A percentile compares a stretch with the other conserved stretches of the same genome.
phyloP scores from a whole-genome alignment of 2,329 filamentous ascomycete genomes.

The Cordyceps farinosa region DNA sequence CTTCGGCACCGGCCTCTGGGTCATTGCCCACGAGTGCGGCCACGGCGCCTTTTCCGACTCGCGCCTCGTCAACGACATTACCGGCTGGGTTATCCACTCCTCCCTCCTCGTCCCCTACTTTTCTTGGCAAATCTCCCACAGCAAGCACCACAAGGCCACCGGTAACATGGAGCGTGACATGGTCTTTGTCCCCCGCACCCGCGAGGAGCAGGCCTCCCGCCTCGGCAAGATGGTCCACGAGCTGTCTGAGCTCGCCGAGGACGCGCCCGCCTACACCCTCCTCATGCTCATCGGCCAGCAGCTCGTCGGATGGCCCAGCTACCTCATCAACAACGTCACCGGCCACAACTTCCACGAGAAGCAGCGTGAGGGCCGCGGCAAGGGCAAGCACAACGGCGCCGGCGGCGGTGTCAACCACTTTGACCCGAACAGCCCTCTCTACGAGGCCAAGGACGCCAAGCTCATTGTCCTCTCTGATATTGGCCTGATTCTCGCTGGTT shows the following conservation, averaged over 20 bases:
- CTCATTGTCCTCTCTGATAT: constrained; percentile 84
- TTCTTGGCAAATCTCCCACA: constrained; percentile 98
- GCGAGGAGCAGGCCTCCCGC: constrained; percentile 73
- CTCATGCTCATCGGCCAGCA: constrained; percentile 76
- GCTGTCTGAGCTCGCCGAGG: constrained; percentile 84
- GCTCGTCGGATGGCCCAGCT: constrained; percentile 88
- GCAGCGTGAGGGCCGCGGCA: constrained; percentile 88
- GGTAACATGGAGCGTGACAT: constrained; percentile 97
- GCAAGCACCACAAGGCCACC: constrained; percentile 99
- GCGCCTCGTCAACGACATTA: constrained; percentile 83
- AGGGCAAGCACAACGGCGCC: constrained; percentile 83
- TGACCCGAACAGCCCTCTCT: constrained; percentile 80
- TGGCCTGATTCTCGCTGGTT: constrained; percentile 63
- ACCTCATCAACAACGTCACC: constrained; percentile 87
- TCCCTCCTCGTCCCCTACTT: constrained; percentile 92
- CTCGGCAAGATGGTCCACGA: constrained; percentile 75
- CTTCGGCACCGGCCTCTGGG: constrained; percentile 92
- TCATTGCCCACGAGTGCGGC: constrained; percentile 95
- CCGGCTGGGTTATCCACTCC: constrained; percentile 90
- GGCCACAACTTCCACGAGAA: constrained; percentile 92
- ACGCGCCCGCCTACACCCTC: constrained; percentile 83
- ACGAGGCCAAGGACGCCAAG: constrained; percentile 85
- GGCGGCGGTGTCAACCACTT: constrained; percentile 91
- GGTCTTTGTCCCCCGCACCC: constrained; percentile 95
- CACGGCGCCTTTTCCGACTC: constrained; percentile 96